phyloP scores from a whole-genome alignment of 192 early-diverging fungal genomes.

The Umbelopsis sp. region DNA sequence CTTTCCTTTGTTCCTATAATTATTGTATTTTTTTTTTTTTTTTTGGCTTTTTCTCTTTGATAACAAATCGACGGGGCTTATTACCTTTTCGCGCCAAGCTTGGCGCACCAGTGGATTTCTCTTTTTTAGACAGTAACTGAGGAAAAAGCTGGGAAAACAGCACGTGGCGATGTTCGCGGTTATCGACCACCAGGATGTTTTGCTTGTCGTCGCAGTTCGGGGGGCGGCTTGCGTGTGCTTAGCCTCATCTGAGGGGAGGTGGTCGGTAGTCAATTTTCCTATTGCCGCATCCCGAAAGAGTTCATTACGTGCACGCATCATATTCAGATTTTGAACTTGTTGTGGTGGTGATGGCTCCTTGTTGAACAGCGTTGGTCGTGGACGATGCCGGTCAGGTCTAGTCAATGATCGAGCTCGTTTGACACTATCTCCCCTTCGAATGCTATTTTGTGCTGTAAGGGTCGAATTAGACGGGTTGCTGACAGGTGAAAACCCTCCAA shows the following conservation, averaged over 20 bases:
- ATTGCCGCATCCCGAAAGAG: conserved; percentile 24
- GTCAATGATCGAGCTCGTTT: conserved; percentile 38
- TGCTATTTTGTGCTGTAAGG: neutral
- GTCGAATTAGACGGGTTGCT: neutral
- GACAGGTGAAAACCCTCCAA: neutral
- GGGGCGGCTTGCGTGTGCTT: conserved; percentile 27
- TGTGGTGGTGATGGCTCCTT: conserved; percentile 24
- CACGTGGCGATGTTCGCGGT: conserved; percentile 47
- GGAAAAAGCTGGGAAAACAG: conserved; percentile 43
- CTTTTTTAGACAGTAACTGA: conserved; percentile 48
- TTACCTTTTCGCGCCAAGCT: conserved; percentile 62
- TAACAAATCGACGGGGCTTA: neutral
- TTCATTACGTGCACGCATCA: conserved; percentile 30
- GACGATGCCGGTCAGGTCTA: conserved; percentile 45
- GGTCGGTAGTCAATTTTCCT: conserved; percentile 24
- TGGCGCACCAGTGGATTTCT: conserved; percentile 43
- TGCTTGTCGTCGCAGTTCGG: conserved; percentile 30
- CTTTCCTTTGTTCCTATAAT: neutral
- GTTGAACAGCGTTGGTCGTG: conserved; percentile 41
- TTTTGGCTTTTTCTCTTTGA: neutral
- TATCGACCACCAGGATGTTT: conserved; percentile 49
- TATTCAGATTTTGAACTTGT: conserved; percentile 17
- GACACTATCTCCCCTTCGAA: conserved; percentile 10
- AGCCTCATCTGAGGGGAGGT: conserved; percentile 11
- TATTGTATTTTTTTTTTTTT: conserved; percentile 11